Percentiles rank a stretch among this genome's conserved stretches.
These are phyloP conservation scores for Penicillium canariense DNA, from an alignment of 495 filamentous ascomycete species.

Conservation along the genomic window DNA sequence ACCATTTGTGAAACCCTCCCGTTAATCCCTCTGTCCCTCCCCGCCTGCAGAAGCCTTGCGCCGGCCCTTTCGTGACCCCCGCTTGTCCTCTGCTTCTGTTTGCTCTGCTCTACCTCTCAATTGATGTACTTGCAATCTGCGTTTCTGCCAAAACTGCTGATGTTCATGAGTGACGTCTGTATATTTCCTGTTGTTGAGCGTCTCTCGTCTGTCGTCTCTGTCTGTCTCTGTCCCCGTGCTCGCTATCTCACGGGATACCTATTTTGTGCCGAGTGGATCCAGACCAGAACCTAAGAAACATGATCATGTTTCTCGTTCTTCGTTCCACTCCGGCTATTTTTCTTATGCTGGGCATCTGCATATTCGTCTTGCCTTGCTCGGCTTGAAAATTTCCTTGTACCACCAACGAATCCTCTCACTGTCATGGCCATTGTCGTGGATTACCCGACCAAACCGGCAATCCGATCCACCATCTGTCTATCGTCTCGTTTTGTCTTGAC, in stretches of 20 bases:
- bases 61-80: not conserved
- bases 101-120: conserved; percentile 21
- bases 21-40: not conserved
- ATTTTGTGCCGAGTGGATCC: not conserved
- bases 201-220: conserved; percentile 18
- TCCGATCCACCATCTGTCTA: not conserved
- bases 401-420: not conserved
- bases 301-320: not conserved
- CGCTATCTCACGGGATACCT: not conserved
- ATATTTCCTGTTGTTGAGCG: conserved; percentile 26
- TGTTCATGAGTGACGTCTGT: conserved; percentile 43
- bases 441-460: not conserved
- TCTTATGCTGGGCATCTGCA: not conserved
- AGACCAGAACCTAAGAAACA: not conserved
- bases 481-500: not conserved
- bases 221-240: conserved; percentile 2
- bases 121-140: conserved; percentile 6
- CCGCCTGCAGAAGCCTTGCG: not conserved
- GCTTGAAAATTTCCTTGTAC: not conserved
- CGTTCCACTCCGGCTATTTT: not conserved
- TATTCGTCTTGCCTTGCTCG: not conserved
- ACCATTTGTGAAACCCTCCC: conserved; percentile 10
- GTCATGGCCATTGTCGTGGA: not conserved
- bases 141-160: conserved; percentile 26
- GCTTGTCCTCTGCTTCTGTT: not conserved